Evolutionary conservation across 768 basidiomycete species (phyloP), one percentile per base, ranked within the genome.

Genomic region (Chalciporus chontae): DNA sequence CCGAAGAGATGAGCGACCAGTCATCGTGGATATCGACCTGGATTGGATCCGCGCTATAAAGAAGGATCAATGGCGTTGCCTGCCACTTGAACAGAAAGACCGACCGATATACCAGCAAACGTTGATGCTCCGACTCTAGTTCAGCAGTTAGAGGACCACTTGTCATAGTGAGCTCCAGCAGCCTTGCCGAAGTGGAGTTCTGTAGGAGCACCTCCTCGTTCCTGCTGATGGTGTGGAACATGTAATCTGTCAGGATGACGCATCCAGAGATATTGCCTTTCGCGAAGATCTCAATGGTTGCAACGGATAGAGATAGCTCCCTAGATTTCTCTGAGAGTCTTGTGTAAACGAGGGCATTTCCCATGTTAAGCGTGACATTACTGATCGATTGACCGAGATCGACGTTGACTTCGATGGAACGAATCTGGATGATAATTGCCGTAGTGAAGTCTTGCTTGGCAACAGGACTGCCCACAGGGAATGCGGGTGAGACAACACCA

Each of bases 331-430:
- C 82, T 8, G 83, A 84, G 40, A 93, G 67, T 50, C 77, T 78
- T 14, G 86, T 87, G 17, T 83, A 78, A 40, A 93, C 59, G 18
- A 85, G 70, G 8, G 83, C 75, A 43, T 87, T 75, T 19, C 74
- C 70, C 47, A 94, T 71, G 51, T 84, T 76, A 23, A 96, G 71
- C 24, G 77, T 79, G 42, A 88, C 71, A 24, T 74, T 76, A 48
- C 85, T 85, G 57, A 97, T 94, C 1, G 88, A 87, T 60, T 90
- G 87, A 8, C 91, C 91, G 23, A 97, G 79, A 62, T 96, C 90
- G 6, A 89, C 78, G 42, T 84, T 81, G 34, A 96, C 71, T 27
- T 79, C 78, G 47, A 94, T 80, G 42, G 77, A 78, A 18, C 90
- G 81, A 41, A 94, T 73, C 29, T 87, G 84, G 47, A 93, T 59